These are phyloP conservation scores for Exsudoporus frostii DNA, from an alignment of 768 basidiomycete species.

Conservation along the genomic window DNA sequence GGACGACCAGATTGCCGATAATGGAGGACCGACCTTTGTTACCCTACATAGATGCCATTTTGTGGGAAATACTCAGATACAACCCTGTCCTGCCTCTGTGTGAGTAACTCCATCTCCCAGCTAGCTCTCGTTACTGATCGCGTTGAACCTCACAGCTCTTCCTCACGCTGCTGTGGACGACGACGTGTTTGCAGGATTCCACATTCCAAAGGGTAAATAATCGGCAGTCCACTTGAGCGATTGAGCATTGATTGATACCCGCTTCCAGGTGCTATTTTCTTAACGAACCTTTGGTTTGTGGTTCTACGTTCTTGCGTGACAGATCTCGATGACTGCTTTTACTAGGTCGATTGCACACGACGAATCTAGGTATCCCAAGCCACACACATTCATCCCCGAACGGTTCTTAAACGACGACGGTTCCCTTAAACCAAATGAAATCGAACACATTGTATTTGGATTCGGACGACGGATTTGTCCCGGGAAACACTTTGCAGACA, in stretches of 20 bases:
- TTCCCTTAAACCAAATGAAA: constrained; percentile 6
- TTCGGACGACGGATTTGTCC: too few species aligned
- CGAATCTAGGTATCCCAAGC: constrained; percentile 32
- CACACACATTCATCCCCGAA: constrained; percentile 37
- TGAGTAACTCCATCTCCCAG: not conserved
- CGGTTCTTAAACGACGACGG: constrained; percentile 33
- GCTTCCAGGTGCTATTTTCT: not conserved
- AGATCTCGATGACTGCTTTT: not conserved
- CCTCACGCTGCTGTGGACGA: constrained; percentile 29
- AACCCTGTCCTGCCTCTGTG: not conserved
- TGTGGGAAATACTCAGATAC: not conserved
- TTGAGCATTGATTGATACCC: not conserved
- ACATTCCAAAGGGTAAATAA: not conserved
- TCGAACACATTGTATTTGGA: constrained; percentile 1
- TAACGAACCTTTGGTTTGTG: constrained; percentile 13
- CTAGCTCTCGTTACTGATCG: too few species aligned
- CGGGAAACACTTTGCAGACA: too few species aligned
- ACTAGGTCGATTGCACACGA: constrained; percentile 17
- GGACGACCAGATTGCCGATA: not conserved
- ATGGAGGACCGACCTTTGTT: not conserved
- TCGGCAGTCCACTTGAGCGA: rapidly evolving
- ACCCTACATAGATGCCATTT: constrained; percentile 9
- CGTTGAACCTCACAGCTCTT: too few species aligned
- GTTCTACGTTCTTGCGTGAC: not conserved
- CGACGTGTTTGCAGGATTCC: constrained; percentile 37